Evolutionary conservation across 2,329 filamentous ascomycete species (phyloP), one percentile per base, ranked within the genome.

Genomic region (Meredithiella fracta): DNA sequence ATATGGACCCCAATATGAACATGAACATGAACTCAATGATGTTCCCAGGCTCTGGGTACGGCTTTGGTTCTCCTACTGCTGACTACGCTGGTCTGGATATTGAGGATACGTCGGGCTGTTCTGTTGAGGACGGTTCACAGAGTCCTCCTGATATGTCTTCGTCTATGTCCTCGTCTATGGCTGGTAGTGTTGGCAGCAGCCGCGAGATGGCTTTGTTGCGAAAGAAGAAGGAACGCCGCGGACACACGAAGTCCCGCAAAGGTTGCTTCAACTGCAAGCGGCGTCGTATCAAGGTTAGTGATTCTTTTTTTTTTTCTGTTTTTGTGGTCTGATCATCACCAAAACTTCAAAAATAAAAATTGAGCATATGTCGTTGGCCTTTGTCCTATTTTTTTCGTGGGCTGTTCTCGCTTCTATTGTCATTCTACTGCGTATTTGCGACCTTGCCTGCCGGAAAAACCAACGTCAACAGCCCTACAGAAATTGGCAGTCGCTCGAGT

Each of bases 241-340:
- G 80, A 0, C 81, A 84, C 60, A 83, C 78, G 9, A 85, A 85
- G 65, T 82, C 78, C 53, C 73, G 81, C 23, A 70, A 75, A 15
- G 81, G 80, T 7, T 84, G 81, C 66, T 83, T 75, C 65, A 82
- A 82, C 64, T 85, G 81, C 68, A 84, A 84, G 66, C 71, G 76
- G 56, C 69, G 80, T 42, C 75, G 80, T 58, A 83, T 85, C 65
- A 84, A 80, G 73, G 76, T 76, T 65, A 22, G 60, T 54, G 47
- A 49, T 25, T 5, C 8, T 14, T 26, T 49, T n/a, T 20, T 25
- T 15, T 34, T 34, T 34, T 34, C 29, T 44, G 14, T 53, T 17
- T 50, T 51, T 22, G 40, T 56, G 22, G 8, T n/a, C 49, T 11
- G 11, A 34, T 11, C 11, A 34, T 34, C 29, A 34, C 29, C 29